phyloP scores from a whole-genome alignment of 1,139 yeast species.

The Saccharomyces uvarum region DNA sequence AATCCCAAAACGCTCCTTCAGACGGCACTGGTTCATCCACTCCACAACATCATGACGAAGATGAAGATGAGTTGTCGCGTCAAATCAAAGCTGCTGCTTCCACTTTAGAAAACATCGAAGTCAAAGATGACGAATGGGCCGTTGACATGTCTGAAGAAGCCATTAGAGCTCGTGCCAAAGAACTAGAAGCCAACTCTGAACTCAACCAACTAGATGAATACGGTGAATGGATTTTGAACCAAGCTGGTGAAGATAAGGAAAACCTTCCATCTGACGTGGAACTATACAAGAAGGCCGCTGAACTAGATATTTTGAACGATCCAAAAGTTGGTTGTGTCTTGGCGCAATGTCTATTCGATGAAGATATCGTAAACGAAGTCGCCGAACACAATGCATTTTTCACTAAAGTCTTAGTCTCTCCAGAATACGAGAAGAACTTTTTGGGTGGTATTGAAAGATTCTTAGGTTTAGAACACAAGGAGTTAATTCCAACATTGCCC shows the following conservation, averaged over 20 bases:
- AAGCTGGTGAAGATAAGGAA: constrained; percentile 44
- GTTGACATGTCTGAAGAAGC: constrained; percentile 98
- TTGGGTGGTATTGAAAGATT: constrained; percentile 95
- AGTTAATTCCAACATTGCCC: constrained; percentile 66
- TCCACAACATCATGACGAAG: constrained; percentile 38
- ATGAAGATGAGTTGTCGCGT: constrained; percentile 70
- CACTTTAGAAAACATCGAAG: constrained; percentile 46
- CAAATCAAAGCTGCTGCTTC: constrained; percentile 84
- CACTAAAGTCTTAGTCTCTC: constrained; percentile 60
- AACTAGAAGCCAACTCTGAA: constrained; percentile 50
- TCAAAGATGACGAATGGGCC: constrained; percentile 93
- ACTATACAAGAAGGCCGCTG: constrained; percentile 81
- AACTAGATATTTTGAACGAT: constrained; percentile 62
- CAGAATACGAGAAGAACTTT: constrained; percentile 73
- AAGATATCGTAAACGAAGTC: constrained; percentile 65
- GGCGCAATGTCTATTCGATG: constrained; percentile 84
- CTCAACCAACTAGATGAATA: constrained; percentile 53
- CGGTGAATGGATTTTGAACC: constrained; percentile 78
- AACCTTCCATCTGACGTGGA: constrained; percentile 78
- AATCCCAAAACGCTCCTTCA: constrained; percentile 34
- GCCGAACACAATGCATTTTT: constrained; percentile 75
- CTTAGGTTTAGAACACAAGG: constrained; percentile 74
- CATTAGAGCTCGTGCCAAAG: constrained; percentile 84
- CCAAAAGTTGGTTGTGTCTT: constrained; percentile 82
- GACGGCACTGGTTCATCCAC: constrained; percentile 30